Evolutionary conservation across 2,329 filamentous ascomycete genomes (phyloP).

Genomic region (Colletotrichum spaethianum): DNA sequence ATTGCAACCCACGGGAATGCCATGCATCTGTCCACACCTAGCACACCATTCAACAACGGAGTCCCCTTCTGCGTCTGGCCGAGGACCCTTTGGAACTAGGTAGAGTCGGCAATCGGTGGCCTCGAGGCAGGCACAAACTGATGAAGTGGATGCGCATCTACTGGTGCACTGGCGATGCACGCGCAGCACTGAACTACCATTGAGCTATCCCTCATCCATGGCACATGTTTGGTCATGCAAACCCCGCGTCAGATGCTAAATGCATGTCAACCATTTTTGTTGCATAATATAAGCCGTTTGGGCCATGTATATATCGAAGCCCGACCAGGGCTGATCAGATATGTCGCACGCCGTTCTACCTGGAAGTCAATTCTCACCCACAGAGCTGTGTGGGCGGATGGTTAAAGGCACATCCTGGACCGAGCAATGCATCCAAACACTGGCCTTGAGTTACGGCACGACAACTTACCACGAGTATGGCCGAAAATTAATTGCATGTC

Average conservation of each 20-base stretch:
- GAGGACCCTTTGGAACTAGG: background rate
- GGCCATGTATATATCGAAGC: background rate
- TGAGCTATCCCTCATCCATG: background rate
- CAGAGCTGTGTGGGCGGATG: background rate
- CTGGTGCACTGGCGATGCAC: background rate
- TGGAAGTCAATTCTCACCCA: background rate
- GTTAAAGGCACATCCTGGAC: background rate
- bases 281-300: background rate
- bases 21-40: background rate
- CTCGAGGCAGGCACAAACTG: background rate
- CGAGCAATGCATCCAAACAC: constrained; percentile 6
- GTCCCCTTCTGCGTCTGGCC: background rate
- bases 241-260: background rate
- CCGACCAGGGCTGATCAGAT: background rate
- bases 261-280: background rate
- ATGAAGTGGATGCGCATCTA: background rate
- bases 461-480: constrained; percentile 10
- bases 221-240: background rate
- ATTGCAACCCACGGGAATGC: background rate
- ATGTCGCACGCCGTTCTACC: background rate
- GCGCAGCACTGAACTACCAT: background rate
- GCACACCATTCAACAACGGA: background rate
- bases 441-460: constrained; percentile 8
- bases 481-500: constrained; percentile 11
- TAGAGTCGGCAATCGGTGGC: background rate